A percentile compares a stretch with the other conserved stretches of the same genome.
phyloP scores from a whole-genome alignment of 1,139 yeast species.

The Pichia sp. region DNA sequence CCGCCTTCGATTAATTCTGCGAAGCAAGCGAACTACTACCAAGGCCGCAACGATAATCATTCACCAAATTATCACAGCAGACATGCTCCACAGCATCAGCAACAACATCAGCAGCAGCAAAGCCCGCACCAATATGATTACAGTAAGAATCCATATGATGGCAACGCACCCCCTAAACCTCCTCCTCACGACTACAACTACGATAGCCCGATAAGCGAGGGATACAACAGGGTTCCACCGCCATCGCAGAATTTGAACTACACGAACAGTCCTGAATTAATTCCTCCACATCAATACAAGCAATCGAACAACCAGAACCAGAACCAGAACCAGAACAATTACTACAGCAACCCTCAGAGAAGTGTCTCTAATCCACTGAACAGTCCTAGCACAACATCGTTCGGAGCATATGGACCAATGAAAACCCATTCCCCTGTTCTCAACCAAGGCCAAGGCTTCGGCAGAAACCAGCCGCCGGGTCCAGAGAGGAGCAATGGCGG shows the following conservation, averaged over 20 bases:
- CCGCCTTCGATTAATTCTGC: slow-evolving; percentile 8
- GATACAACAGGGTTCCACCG: not conserved
- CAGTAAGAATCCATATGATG: not conserved
- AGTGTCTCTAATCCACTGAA: slow-evolving; percentile 11
- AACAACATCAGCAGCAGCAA: not conserved
- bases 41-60: not conserved
- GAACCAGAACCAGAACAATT: not conserved
- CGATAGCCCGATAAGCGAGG: slow-evolving; percentile 11
- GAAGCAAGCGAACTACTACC: not conserved
- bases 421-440: slow-evolving; percentile 14
- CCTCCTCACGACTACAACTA: slow-evolving; percentile 1
- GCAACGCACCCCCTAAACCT: slow-evolving; percentile 3
- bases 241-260: slow-evolving; percentile 1
- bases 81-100: not conserved
- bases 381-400: slow-evolving; percentile 12
- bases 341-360: not conserved
- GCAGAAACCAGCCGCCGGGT: not conserved
- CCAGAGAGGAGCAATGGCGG: too few species aligned
- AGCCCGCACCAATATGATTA: not conserved
- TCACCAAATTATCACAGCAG: not conserved
- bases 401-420: slow-evolving; percentile 19
- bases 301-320: slow-evolving; percentile 11
- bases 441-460: not conserved
- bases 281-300: slow-evolving; percentile 17
- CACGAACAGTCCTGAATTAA: slow-evolving; percentile 17